Evolutionary conservation across 495 filamentous ascomycete species (phyloP).

Genomic region (Lindgomyces ingoldianus): DNA sequence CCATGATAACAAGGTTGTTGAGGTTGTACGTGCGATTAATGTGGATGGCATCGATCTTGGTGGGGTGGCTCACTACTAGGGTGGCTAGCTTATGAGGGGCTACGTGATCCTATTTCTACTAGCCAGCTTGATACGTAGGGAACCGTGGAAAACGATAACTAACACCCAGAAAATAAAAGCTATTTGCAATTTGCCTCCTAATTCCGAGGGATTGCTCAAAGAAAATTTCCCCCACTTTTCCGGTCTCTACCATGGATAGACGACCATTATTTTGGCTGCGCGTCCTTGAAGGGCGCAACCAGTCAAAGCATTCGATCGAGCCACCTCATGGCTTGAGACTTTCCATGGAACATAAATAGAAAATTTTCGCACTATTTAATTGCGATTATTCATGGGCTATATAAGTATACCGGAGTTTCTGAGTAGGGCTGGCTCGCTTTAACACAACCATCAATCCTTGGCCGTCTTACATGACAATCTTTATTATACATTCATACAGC

Average conservation of each 20-base stretch:
- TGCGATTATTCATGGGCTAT: neutral
- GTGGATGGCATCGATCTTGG: too few relatives aligned
- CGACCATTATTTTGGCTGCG: neutral
- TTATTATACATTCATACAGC: conserved; percentile 1
- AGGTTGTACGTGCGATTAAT: too few relatives aligned
- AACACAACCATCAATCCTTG: neutral
- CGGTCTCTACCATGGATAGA: neutral
- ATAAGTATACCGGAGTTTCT: conserved; percentile 1
- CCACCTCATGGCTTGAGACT: neutral
- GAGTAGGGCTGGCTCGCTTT: neutral
- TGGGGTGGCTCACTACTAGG: too few relatives aligned
- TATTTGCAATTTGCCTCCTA: conserved; percentile 1
- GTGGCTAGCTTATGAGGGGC: too few relatives aligned
- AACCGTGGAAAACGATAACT: conserved; percentile 1
- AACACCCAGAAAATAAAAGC: conserved; percentile 1
- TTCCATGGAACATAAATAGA: neutral
- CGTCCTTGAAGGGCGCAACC: neutral
- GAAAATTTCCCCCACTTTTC: neutral
- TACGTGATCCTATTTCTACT: neutral
- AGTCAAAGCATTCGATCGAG: neutral
- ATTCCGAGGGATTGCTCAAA: neutral
- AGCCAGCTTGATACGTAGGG: neutral
- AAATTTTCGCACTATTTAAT: conserved; percentile 1
- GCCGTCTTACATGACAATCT: neutral
- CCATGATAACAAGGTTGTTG: too few relatives aligned